Conservation (phyloP, 306 rosid species). For the Dalbergia cochinchinensis region DNA sequence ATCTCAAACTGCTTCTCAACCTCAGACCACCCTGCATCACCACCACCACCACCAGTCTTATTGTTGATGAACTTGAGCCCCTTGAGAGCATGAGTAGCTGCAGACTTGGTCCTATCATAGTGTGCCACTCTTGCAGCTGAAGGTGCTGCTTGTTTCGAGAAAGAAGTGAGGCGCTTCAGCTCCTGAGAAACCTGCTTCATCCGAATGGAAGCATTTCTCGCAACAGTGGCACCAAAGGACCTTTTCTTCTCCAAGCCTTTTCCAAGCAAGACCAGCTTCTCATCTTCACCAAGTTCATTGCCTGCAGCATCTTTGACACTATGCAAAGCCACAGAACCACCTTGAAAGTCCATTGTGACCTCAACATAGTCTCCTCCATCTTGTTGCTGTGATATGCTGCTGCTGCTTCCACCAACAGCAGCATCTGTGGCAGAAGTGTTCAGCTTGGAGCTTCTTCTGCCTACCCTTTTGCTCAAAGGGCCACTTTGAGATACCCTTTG, state of each 20-base stretch:
- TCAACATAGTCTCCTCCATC: slow-evolving; percentile 51
- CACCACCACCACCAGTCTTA: slow-evolving; percentile 38
- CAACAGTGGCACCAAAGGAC: slow-evolving; percentile 54
- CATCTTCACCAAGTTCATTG: slow-evolving; percentile 38
- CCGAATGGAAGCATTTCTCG: slow-evolving; percentile 52
- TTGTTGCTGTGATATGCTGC: slow-evolving; percentile 35
- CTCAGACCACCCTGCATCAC: slow-evolving; percentile 57
- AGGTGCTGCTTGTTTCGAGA: slow-evolving; percentile 39
- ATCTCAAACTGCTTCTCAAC: slow-evolving; percentile 60
- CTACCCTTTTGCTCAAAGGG: slow-evolving; percentile 52
- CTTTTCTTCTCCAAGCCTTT: slow-evolving; percentile 58
- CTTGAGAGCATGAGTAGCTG: slow-evolving; percentile 56
- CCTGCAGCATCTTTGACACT: slow-evolving; percentile 48
- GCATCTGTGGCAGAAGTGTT: slow-evolving; percentile 13
- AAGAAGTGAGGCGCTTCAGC: slow-evolving; percentile 56
- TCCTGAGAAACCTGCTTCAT: slow-evolving; percentile 64
- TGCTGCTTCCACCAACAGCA: slow-evolving; percentile 12
- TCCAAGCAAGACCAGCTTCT: slow-evolving; percentile 43
- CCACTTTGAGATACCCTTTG: slow-evolving; percentile 41
- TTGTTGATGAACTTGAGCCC: slow-evolving; percentile 61
- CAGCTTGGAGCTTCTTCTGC: slow-evolving; percentile 46
- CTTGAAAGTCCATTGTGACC: slow-evolving; percentile 59
- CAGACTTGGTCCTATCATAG: slow-evolving; percentile 56
- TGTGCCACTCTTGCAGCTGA: background rate
- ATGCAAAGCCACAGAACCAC: slow-evolving; percentile 57